Evolutionary conservation across 2,329 filamentous ascomycete genomes (phyloP).

Genomic region (Elsinoe ampelina): DNA sequence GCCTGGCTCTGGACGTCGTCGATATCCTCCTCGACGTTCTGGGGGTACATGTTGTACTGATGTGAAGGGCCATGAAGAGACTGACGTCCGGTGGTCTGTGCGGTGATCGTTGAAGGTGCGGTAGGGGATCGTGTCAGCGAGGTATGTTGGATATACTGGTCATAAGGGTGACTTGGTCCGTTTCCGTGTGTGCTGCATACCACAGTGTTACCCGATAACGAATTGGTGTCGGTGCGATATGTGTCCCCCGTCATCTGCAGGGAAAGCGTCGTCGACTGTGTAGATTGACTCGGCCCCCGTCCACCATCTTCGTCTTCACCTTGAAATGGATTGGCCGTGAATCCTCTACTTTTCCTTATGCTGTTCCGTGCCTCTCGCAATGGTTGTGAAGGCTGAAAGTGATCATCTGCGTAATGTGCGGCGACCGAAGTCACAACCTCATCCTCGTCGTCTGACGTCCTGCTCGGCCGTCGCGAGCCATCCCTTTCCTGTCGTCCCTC

Average conservation of each 20-base stretch:
- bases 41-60: slow-evolving; percentile 78
- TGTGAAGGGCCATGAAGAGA: slow-evolving; percentile 54
- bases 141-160: slow-evolving; percentile 70
- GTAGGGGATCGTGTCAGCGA: slow-evolving; percentile 48
- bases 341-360: slow-evolving; percentile 24
- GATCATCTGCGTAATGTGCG: slow-evolving; percentile 23
- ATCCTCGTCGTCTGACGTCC: slow-evolving; percentile 16
- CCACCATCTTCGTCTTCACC: slow-evolving; percentile 27
- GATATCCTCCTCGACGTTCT: slow-evolving; percentile 54
- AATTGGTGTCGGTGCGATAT: slow-evolving; percentile 7
- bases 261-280: neutral
- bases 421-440: slow-evolving; percentile 25
- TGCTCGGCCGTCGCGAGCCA: slow-evolving; percentile 18
- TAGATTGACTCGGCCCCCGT: slow-evolving; percentile 19
- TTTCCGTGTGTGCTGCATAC: slow-evolving; percentile 34
- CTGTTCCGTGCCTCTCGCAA: slow-evolving; percentile 20
- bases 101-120: slow-evolving; percentile 52
- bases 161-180: slow-evolving; percentile 74
- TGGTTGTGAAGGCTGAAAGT: slow-evolving; percentile 16
- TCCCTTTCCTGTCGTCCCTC: slow-evolving; percentile 18
- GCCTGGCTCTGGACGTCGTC: slow-evolving; percentile 41
- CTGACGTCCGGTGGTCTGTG: slow-evolving; percentile 29
- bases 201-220: slow-evolving; percentile 10
- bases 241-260: slow-evolving; percentile 8
- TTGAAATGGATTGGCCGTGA: slow-evolving; percentile 26